Conservation (phyloP, 75 land plant species). For the Gnetum montanum region DNA sequence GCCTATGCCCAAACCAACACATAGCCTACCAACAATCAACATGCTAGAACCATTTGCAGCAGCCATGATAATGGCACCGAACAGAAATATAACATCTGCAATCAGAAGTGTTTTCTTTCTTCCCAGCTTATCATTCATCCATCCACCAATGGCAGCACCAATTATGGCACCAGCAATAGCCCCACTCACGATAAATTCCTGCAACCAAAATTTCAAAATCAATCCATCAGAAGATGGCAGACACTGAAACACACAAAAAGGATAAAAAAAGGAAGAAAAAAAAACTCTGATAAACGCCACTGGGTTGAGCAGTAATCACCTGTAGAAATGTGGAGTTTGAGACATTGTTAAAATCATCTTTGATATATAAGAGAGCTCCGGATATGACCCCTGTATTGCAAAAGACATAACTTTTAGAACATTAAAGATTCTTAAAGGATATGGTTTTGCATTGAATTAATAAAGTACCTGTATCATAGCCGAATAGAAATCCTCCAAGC, state of each 20-base stretch:
- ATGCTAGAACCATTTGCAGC: conserved; percentile 27
- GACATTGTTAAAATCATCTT: conserved; percentile 60
- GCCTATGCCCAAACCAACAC: conserved; percentile 74
- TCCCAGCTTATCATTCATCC: conserved; percentile 50
- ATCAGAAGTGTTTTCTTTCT: conserved; percentile 31
- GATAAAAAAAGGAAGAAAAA: no score
- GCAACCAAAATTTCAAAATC: no score
- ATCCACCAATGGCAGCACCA: conserved; percentile 77
- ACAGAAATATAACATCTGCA: conserved; percentile 57
- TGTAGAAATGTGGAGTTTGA: conserved; percentile 50
- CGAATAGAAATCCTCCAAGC: conserved; percentile 69
- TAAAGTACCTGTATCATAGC: conserved; percentile 75
- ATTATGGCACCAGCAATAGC: conserved; percentile 83
- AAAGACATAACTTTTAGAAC: not conserved
- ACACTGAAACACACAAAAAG: no score
- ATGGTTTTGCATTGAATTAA: not conserved
- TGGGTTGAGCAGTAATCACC: conserved; percentile 36
- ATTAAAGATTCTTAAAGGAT: not conserved
- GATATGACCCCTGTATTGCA: conserved; percentile 62
- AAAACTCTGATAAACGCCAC: no score
- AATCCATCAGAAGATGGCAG: no score
- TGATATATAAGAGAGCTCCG: conserved; percentile 70
- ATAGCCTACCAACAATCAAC: conserved; percentile 49
- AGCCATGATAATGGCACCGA: conserved; percentile 74
- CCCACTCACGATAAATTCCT: conserved; percentile 87